Percentiles rank a stretch among this genome's conserved stretches.
phyloP scores from a whole-genome alignment of 306 rosid species.

The Gastrolobium villosum region DNA sequence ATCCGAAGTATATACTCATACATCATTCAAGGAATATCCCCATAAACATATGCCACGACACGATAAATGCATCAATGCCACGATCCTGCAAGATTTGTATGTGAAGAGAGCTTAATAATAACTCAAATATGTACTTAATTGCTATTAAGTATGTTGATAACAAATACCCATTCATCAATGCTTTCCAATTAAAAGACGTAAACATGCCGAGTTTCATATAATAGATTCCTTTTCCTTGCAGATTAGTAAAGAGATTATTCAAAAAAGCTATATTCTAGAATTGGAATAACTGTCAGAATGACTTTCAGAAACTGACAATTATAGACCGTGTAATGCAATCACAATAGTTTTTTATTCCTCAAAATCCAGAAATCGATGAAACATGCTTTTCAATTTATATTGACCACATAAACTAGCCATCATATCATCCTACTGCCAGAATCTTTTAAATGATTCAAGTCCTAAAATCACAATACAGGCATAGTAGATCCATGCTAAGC shows the following conservation, averaged over 20 bases:
- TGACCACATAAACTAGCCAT: constrained; percentile 12
- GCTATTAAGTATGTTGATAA: neutral
- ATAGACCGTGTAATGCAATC: neutral
- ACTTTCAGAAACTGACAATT: neutral
- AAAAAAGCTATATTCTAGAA: neutral
- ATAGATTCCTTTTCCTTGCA: neutral
- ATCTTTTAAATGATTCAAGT: neutral
- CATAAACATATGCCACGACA: constrained; percentile 5
- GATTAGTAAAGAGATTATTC: neutral
- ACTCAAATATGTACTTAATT: neutral
- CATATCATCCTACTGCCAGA: neutral
- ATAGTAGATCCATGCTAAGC: neutral
- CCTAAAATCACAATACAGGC: neutral
- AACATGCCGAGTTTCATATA: neutral
- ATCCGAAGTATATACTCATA: constrained; percentile 31
- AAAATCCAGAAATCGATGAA: neutral
- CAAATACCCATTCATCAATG: neutral
- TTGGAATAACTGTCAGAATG: neutral
- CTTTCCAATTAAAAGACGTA: constrained; percentile 5
- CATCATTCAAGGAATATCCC: constrained; percentile 31
- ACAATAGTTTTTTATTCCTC: constrained; percentile 16
- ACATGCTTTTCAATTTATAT: neutral
- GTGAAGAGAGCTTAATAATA: neutral
- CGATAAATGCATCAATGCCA: constrained; percentile 6
- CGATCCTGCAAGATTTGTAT: neutral